Evolutionary conservation across 2,329 filamentous ascomycete species (phyloP), one percentile per base, ranked within the genome.

Genomic region (Fusarium anthophilum): DNA sequence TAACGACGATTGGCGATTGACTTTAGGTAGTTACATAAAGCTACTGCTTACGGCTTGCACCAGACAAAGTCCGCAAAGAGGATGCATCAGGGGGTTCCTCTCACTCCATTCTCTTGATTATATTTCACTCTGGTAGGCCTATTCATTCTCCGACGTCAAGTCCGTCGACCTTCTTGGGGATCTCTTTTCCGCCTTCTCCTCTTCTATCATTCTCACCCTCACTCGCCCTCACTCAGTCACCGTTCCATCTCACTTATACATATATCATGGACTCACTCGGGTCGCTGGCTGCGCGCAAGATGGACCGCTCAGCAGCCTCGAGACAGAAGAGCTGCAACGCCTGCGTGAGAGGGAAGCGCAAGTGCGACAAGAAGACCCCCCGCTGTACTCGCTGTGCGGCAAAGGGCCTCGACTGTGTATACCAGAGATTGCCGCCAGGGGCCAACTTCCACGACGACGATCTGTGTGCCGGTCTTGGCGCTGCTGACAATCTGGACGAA

Each of bases 301-400:
- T 79, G 69, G 79, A 80, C 45, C 78, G 76, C 14, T 72, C 74
- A 41, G 80, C 82, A 43, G 81, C 83, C 48, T 90, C 83, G 87
- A 80, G 84, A 67, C 85, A 86, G 74, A 86, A 85, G 82, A 86
- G 84, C 80, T 87, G 85, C 81, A 85, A 86, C 71, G 82, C 84
- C 60, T 87, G 85, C 73, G 85, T 87, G 55, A 81, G 81, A 60
- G 83, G 84, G 77, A 87, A 87, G 77, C 81, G 85, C 56, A 82
- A 84, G 67, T 87, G 85, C 77, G 85, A 87, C 76, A 86, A 86
- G 80, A 80, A 77, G 51, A 79, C 78, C 14, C 85, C 85, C 22
- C 78, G 79, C 51, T 87, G 84, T 76, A 81, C 81, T 28, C 83
- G 84, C 58, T 87, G 84, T 75, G 79, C 79, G 8, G 82, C 81